Conservation (phyloP, 1,284 basidiomycete genomes). For the Gomphus sp. region DNA sequence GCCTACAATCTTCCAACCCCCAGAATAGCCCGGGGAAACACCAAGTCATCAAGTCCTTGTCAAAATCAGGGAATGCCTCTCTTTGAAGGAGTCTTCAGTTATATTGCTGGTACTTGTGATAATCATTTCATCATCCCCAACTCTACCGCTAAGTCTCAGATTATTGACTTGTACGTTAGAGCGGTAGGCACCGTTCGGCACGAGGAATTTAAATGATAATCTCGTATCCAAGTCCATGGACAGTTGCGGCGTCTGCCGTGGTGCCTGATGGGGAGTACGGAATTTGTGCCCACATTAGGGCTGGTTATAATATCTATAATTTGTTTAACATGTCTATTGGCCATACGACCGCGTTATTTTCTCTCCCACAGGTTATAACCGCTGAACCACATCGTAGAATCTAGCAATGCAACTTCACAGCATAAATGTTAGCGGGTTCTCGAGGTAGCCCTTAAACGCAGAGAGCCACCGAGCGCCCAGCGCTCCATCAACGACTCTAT, state of each 20-base stretch:
- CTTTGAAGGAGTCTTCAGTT: neutral
- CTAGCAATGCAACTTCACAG: slow-evolving; percentile 36
- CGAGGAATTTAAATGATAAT: neutral
- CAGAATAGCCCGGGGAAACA: too few species aligned
- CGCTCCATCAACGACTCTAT: slow-evolving; percentile 92
- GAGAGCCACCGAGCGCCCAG: slow-evolving; percentile 85
- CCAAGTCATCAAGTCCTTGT: too few species aligned
- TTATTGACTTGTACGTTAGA: neutral
- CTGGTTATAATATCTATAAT: neutral
- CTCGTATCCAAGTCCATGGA: neutral
- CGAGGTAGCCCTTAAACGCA: slow-evolving; percentile 95
- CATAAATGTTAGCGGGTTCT: slow-evolving; percentile 94
- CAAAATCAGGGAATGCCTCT: neutral
- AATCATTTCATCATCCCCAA: neutral
- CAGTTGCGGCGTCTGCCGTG: too few species aligned
- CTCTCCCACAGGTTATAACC: neutral
- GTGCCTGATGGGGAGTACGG: neutral
- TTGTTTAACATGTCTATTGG: neutral
- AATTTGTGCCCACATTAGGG: neutral
- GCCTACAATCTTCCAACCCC: too few species aligned
- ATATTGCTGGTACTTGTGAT: too few species aligned
- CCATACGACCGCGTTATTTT: neutral
- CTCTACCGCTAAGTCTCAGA: neutral
- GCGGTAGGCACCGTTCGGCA: neutral
- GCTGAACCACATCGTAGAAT: neutral